Evolutionary conservation across 2,329 filamentous ascomycete species (phyloP).

Genomic region (Colletotrichum trifolii): DNA sequence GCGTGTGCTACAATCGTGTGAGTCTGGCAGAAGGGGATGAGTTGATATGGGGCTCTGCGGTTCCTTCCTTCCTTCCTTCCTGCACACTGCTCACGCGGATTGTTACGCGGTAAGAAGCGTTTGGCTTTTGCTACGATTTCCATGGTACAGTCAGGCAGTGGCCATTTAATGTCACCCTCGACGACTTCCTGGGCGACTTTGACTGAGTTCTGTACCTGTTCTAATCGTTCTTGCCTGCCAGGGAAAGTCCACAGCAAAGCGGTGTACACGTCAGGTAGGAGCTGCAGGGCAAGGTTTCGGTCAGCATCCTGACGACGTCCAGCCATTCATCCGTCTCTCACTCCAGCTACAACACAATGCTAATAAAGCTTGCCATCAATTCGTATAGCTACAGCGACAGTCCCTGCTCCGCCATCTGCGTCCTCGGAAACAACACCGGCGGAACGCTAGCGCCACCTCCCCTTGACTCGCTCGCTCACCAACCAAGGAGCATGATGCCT

Average conservation of each 20-base stretch:
- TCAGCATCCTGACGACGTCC: too few relatives aligned
- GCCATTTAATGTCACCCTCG: too few relatives aligned
- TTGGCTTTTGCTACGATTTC: background rate
- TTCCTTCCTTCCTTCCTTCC: background rate
- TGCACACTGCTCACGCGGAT: background rate
- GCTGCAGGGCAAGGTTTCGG: too few relatives aligned
- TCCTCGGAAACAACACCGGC: constrained; percentile 25
- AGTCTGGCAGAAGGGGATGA: constrained; percentile 30
- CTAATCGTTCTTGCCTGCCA: too few relatives aligned
- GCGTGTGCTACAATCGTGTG: constrained; percentile 10
- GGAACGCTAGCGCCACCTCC: constrained; percentile 17
- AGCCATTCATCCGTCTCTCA: too few relatives aligned
- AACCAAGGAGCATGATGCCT: constrained; percentile 18
- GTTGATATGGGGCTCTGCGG: constrained; percentile 27
- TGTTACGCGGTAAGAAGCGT: too few relatives aligned
- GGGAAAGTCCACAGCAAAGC: too few relatives aligned
- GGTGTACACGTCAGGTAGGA: too few relatives aligned
- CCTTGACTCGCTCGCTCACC: constrained; percentile 27
- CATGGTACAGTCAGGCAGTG: background rate
- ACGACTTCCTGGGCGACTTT: too few relatives aligned
- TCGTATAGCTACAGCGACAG: background rate
- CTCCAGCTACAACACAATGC: too few relatives aligned
- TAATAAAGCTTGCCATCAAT: too few relatives aligned
- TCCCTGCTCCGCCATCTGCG: constrained; percentile 14
- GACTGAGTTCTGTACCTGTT: too few relatives aligned